Evolutionary conservation across 306 rosid species (phyloP), one percentile per base, ranked within the genome.

Genomic region (Quercus rubra): DNA sequence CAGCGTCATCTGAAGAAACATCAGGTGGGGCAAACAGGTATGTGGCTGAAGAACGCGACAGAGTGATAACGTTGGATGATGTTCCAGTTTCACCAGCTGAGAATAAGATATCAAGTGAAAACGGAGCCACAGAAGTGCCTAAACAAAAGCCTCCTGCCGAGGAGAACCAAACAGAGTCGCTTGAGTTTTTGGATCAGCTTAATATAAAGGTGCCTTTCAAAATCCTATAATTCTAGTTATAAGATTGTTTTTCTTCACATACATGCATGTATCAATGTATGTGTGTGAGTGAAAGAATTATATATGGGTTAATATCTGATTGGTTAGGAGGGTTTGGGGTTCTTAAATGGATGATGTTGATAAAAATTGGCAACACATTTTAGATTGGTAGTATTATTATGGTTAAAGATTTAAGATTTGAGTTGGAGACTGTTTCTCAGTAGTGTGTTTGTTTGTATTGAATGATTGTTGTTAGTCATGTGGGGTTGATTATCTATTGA

Each of bases 131-230:
- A 55, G 90, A 80, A 83, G 86, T 43, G 20, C 70, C 83, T 14
- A 81, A 88, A 41, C 83, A 85, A 64, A 84, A 77, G 54, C 69
- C 79, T 6, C 73, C 74, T 11, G 82, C 31, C 54, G 85, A 86
- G 69, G 96, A 86, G 69, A 93, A 84, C 30, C 82, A 71, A 41
- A 71, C 56, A 4, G 63, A 63, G 75, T 58, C 85, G 1, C 73
- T 77, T 27, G 89, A 86, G 68, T 55, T 87, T n/a, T 80, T 81
- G 77, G 74, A 74, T 28, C 80, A 78, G 54, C 72, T 87, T 14
- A 56, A 78, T 25, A 73, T 85, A 75, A 85, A 83, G 46, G 61
- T 28, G 20, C 52, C 17, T 35, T 68, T 19, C 72, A 9, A 35
- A 67, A 19, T 23, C 25, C 51, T 19, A 21, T 1, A 68, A 21